Evolutionary conservation across 495 filamentous ascomycete genomes (phyloP).

Genomic region (Aspergillus bertholletiae): DNA sequence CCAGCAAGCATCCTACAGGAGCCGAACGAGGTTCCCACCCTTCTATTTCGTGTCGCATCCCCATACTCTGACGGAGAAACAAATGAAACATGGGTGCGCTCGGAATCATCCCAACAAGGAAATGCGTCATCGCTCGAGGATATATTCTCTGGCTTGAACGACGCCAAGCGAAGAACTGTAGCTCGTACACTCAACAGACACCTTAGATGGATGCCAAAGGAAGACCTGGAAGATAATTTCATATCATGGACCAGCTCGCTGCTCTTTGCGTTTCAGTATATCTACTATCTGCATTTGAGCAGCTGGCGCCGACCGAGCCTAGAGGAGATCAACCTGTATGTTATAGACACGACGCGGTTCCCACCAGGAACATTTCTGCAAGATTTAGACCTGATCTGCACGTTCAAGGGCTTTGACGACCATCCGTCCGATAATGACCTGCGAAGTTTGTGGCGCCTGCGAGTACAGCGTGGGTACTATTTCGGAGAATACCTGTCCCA

Average conservation of each 20-base stretch:
- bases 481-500: conserved; percentile 39
- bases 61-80: conserved; percentile 13
- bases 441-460: conserved; percentile 8
- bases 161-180: conserved; percentile 7
- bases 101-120: conserved; percentile 1
- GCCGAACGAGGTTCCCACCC: conserved; percentile 7
- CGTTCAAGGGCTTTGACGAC: conserved; percentile 10
- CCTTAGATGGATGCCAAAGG: conserved; percentile 21
- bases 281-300: conserved; percentile 20
- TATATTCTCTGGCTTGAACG: conserved; percentile 12
- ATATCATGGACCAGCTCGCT: conserved; percentile 38
- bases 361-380: conserved; percentile 25
- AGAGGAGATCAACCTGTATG: conserved; percentile 24
- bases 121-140: conserved; percentile 5
- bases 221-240: conserved; percentile 20
- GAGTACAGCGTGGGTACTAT: conserved; percentile 13
- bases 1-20: too few species aligned
- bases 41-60: conserved; percentile 10
- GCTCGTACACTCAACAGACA: conserved; percentile 22
- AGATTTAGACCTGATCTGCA: conserved; percentile 25
- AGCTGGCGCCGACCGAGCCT: conserved; percentile 7
- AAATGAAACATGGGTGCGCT: conserved; percentile 15
- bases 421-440: conserved; percentile 7
- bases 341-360: conserved; percentile 26
- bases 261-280: conserved; percentile 32